These are phyloP conservation scores for Heliamphora pulchella DNA, from an alignment of 179 eudicot genomes.

Conservation along the genomic window DNA sequence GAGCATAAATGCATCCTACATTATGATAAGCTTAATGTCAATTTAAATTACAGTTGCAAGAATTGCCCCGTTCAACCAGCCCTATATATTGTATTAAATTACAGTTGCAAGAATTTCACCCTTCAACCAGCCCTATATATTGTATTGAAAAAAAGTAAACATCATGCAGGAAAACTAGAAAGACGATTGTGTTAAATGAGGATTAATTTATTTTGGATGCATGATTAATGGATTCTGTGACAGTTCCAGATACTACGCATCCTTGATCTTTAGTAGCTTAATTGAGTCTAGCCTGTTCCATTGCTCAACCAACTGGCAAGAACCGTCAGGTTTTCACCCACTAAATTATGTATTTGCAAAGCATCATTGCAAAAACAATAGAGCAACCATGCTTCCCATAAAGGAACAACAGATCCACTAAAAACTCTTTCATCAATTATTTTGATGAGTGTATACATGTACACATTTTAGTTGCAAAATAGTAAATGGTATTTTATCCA, in stretches of 20 bases:
- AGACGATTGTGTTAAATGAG: background rate
- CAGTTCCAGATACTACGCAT: background rate
- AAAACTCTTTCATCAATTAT: too few species aligned
- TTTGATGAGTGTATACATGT: too few species aligned
- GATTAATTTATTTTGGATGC: background rate
- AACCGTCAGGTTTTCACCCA: too few species aligned
- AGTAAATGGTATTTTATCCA: too few species aligned
- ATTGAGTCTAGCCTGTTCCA: too few species aligned
- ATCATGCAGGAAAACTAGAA: background rate
- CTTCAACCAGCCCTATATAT: background rate
- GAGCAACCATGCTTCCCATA: too few species aligned
- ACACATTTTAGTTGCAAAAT: too few species aligned
- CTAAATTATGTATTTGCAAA: too few species aligned
- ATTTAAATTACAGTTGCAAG: background rate
- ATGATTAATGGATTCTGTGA: background rate
- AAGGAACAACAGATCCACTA: too few species aligned
- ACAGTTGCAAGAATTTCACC: background rate
- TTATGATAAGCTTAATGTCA: slow-evolving; percentile 4
- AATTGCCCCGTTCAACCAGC: background rate
- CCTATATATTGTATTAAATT: background rate
- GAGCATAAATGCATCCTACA: slow-evolving; percentile 49
- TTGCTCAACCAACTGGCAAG: too few species aligned
- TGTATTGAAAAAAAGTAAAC: background rate
- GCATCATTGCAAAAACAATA: too few species aligned
- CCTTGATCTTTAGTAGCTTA: background rate